Conservation (phyloP, 1,139 yeast species). For the Sugiyamaella castrensis region DNA sequence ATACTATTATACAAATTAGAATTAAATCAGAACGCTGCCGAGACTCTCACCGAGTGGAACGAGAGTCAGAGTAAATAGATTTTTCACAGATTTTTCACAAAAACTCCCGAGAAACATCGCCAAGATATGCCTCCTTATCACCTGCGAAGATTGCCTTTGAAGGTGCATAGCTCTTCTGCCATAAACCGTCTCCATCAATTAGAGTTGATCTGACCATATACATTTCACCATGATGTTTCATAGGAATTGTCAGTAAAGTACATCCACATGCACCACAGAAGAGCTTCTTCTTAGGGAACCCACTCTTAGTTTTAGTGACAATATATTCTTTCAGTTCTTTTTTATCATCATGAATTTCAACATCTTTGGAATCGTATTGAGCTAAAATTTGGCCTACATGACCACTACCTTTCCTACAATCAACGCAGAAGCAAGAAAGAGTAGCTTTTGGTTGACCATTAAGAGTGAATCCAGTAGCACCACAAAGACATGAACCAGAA, state of each 20-base stretch:
- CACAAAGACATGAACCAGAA: slow-evolving; percentile 32
- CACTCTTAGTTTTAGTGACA: slow-evolving; percentile 29
- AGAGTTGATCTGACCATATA: slow-evolving; percentile 30
- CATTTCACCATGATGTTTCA: slow-evolving; percentile 28
- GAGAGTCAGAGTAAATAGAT: too few relatives aligned
- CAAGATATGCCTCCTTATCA: slow-evolving; percentile 6
- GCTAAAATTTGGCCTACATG: slow-evolving; percentile 32
- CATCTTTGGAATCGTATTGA: slow-evolving; percentile 21
- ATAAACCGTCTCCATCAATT: slow-evolving; percentile 22
- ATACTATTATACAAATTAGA: neutral
- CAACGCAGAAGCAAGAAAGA: slow-evolving; percentile 31
- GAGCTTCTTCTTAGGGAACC: slow-evolving; percentile 30
- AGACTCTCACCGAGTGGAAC: neutral
- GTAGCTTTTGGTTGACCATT: slow-evolving; percentile 23
- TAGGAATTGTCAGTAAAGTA: slow-evolving; percentile 31
- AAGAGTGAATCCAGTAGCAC: slow-evolving; percentile 23
- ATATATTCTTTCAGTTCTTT: slow-evolving; percentile 23
- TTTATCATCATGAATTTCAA: slow-evolving; percentile 23
- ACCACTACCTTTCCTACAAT: slow-evolving; percentile 35
- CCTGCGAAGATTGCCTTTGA: slow-evolving; percentile 10
- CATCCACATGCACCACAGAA: slow-evolving; percentile 34
- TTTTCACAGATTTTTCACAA: neutral
- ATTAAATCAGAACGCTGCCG: neutral
- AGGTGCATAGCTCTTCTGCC: slow-evolving; percentile 13
- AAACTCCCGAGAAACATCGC: neutral